Evolutionary conservation across 2,329 filamentous ascomycete genomes (phyloP), one percentile per base, ranked within the genome.

Genomic region (Talaromyces pinophilus): DNA sequence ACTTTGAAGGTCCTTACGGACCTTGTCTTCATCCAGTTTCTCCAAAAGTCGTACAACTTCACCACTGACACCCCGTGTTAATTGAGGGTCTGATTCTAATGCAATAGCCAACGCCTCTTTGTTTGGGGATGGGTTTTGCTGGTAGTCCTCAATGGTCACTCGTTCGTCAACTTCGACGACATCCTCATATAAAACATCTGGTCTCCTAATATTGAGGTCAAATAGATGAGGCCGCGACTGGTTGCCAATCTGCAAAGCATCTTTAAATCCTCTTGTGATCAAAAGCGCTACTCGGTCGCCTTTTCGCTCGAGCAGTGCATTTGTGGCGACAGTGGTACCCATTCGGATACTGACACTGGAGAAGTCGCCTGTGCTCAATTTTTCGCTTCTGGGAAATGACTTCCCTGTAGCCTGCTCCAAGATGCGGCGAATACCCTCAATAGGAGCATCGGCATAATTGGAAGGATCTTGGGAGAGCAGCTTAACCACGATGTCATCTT

Each of bases 281-380:
- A 96, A 86, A 79, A 96, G 85, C 8, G 91, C 92, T 72, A 93
- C 92, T 71, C 87, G 87, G 79, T 94, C 91, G 54, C 92, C 92
- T 76, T 95, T 96, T 67, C 92, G 84, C 77, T 96, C 92, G 1
- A 96, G 83, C 65, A 96, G 79, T 0, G 92, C 92, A 75, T 96
- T 96, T 0, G 92, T 96, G 8, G 92, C 92, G 11, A 96, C 92
- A 0, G 92, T 96, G 2, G 92, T 96, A 55, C 92, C 92, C 92
- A 96, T 96, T 64, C 92, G 89, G 75, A 96, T 13, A 63, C 68
- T 40, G 61, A 70, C 33, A 69, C 62, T 38, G 28, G 52, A 65
- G n/a, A 65, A 65, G 35, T 65, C 63, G 40, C 44, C 33, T 57
- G 69, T 66, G 48, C 62, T 59, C 17, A 72, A 40, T 57, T 67